Evolutionary conservation across 1,284 basidiomycete genomes (phyloP), one percentile per base, ranked within the genome.

Genomic region (Butyriboletus regius): DNA sequence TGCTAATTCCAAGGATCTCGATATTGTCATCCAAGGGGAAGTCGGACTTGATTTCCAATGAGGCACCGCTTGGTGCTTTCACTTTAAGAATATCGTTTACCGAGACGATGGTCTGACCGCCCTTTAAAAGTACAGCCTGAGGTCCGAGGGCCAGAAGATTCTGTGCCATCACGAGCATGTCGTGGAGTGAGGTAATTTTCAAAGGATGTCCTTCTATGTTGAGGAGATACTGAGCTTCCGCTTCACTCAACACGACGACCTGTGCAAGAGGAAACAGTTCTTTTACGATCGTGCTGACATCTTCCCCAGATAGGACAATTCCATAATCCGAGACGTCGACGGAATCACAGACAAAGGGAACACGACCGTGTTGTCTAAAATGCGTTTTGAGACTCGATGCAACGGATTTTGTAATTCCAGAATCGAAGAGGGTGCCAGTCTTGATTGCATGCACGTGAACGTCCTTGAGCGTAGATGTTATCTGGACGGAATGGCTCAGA

Each of bases 281-380:
- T 0, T 66, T 50, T n/a, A 81, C 72, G 50, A 95, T 67, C 5
- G 77, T 73, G 8, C 75, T 69, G 44, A 93, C 67, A 0, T 91
- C 88, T 7, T 80, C 76, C 10, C 82, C 73, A 5, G 96, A 76
- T 0, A 97, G 77, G 7, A 77, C 78, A 60, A 92, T 87, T 2
- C 92, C 92, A 0, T 88, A 91, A 0, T 91, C 95, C 1, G 90
- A 91, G 4, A 96, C 88, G 69, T 86, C 92, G 26, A 97, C 91
- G 0, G 93, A 92, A 67, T 94, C 91, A 54, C 88, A 80, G 33
- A 93, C 78, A 13, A 91, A 68, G 12, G 77, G 76, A 14, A 73
- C 51, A n/a, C 38, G 29, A 7, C 54, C 43, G 1, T 49, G 52
- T 14, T 46, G 53, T 17, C 51, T 44, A 59, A 72, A 77, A 57